Evolutionary conservation across 495 filamentous ascomycete genomes (phyloP).

Genomic region (Tuber magnatum): DNA sequence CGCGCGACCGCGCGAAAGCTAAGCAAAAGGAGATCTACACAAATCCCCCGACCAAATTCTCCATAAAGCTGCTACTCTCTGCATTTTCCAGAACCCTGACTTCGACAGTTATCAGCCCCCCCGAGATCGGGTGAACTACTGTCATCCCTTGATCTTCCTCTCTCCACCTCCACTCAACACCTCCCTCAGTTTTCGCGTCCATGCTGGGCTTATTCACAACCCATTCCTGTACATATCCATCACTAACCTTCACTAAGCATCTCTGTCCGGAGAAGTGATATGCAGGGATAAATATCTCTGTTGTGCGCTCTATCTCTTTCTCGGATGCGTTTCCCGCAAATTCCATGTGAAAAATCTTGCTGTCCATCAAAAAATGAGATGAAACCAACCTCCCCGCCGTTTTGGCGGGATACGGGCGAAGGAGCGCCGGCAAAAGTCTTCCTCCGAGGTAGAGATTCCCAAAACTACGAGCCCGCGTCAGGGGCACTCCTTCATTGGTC

Average conservation of each 20-base stretch:
- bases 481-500: conserved; percentile 18
- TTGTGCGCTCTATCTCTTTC: conserved; percentile 24
- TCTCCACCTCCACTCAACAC: conserved; percentile 34
- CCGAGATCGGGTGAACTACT: conserved; percentile 17
- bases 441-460: conserved; percentile 35
- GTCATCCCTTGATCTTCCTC: conserved; percentile 26
- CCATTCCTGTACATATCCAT: conserved; percentile 19
- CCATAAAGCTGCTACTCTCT: background rate
- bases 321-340: conserved; percentile 19
- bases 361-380: conserved; percentile 35
- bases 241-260: conserved; percentile 20
- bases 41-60: background rate
- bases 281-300: conserved; percentile 36
- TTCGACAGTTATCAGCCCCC: background rate
- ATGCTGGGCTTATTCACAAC: conserved; percentile 20
- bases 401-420: conserved; percentile 37
- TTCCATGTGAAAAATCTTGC: conserved; percentile 26
- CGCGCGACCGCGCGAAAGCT: background rate
- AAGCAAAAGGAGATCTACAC: background rate
- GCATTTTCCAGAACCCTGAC: background rate
- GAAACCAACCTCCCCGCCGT: conserved; percentile 29
- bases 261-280: conserved; percentile 37
- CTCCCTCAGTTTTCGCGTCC: conserved; percentile 19
- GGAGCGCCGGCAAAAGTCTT: conserved; percentile 26
- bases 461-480: conserved; percentile 29